phyloP scores from a whole-genome alignment of 2,329 filamentous ascomycete genomes.

The Fusarium buxicola region DNA sequence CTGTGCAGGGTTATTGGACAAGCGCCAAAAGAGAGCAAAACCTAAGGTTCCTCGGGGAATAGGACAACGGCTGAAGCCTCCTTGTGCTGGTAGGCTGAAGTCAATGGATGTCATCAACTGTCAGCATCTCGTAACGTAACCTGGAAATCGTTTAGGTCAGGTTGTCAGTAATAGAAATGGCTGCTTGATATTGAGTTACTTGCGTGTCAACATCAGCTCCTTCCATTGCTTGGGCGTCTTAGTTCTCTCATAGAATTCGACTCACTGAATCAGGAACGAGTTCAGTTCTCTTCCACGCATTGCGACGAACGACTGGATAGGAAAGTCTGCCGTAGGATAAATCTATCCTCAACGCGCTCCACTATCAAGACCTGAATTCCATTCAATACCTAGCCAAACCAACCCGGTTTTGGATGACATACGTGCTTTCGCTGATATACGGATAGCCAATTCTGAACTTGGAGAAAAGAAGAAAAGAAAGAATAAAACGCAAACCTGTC shows the following conservation, averaged over 20 bases:
- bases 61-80: conserved; percentile 32
- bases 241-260: no score
- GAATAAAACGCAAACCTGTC: conserved; percentile 5
- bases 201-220: background rate
- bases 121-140: conserved; percentile 30
- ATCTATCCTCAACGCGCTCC: background rate
- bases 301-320: no score
- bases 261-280: no score
- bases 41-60: conserved; percentile 28
- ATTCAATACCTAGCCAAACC: no score
- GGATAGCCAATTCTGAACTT: background rate
- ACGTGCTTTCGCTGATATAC: conserved; percentile 3
- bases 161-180: background rate
- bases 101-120: conserved; percentile 31
- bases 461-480: background rate
- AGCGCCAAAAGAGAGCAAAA: conserved; percentile 30
- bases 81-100: conserved; percentile 23
- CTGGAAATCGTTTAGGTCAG: no score
- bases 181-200: conserved; percentile 17
- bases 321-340: no score
- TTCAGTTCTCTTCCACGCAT: no score
- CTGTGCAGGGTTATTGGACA: conserved; percentile 30
- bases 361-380: conserved; percentile 1
- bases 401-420: background rate
- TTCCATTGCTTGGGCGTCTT: no score